Conservation (phyloP, 306 rosid species). For the Carpinus viminea region DNA sequence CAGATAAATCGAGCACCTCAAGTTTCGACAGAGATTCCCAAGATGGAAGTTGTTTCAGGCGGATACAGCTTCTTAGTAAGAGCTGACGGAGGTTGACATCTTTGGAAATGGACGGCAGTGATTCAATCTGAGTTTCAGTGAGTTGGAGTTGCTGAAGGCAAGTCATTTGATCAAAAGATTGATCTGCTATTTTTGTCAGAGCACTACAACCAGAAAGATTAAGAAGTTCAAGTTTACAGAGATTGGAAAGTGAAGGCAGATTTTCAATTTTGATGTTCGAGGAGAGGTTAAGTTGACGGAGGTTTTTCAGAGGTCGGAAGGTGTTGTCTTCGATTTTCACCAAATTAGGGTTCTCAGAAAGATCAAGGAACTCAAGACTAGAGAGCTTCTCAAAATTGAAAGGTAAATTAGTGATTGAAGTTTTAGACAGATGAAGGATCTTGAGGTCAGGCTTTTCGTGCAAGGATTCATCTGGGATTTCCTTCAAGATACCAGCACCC, state of each 20-base stretch:
- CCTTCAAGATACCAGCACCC: slow-evolving; percentile 6
- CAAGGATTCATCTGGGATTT: slow-evolving; percentile 24
- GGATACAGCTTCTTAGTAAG: slow-evolving; percentile 21
- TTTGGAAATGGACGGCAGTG: slow-evolving; percentile 16
- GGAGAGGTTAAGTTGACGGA: slow-evolving; percentile 5
- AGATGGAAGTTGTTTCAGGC: slow-evolving; percentile 15
- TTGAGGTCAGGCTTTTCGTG: slow-evolving; percentile 10
- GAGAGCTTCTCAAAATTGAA: slow-evolving; percentile 2
- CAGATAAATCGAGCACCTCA: slow-evolving; percentile 29
- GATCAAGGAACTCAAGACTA: slow-evolving; percentile 30
- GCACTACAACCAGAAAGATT: background rate
- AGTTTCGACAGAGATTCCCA: slow-evolving; percentile 13
- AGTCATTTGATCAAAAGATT: slow-evolving; percentile 14
- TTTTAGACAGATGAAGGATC: slow-evolving; percentile 28
- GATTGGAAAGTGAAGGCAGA: background rate
- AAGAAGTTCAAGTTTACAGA: background rate
- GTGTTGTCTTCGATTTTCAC: slow-evolving; percentile 16
- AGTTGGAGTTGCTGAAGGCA: slow-evolving; percentile 28
- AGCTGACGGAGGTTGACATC: slow-evolving; percentile 20
- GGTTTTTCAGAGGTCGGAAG: slow-evolving; percentile 20
- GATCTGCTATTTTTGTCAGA: background rate
- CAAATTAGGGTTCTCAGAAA: slow-evolving; percentile 19
- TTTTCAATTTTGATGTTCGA: too few relatives aligned
- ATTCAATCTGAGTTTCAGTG: slow-evolving; percentile 26
- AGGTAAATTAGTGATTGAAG: slow-evolving; percentile 17